phyloP scores from a whole-genome alignment of 371 early-diverging fungal genomes.

The Fennellomyces sp. region DNA sequence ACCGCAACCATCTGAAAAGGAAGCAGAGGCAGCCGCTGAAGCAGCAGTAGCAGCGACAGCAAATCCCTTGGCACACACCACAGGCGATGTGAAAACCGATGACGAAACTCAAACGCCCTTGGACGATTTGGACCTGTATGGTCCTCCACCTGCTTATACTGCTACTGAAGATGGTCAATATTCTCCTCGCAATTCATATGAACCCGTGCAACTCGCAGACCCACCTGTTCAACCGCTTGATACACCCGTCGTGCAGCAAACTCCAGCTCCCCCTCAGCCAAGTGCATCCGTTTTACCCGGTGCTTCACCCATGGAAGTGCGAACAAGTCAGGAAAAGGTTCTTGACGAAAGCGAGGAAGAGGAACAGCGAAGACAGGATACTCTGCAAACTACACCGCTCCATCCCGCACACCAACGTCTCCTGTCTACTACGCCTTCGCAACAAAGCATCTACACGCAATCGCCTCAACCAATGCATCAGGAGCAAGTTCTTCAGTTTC shows the following conservation, averaged over 20 bases:
- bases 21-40: constrained; percentile 13
- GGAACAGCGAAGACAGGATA: neutral
- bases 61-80: constrained; percentile 20
- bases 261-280: neutral
- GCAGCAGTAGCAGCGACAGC: constrained; percentile 6
- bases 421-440: neutral
- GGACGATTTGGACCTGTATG: constrained; percentile 36
- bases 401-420: neutral
- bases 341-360: constrained; percentile 6
- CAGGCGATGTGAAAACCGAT: constrained; percentile 26
- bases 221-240: neutral
- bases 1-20: neutral
- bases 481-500: constrained; percentile 10
- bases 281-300: neutral
- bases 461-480: constrained; percentile 25
- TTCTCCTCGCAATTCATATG: constrained; percentile 24
- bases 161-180: constrained; percentile 3
- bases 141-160: constrained; percentile 44
- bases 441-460: neutral
- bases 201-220: constrained; percentile 2
- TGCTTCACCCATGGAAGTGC: neutral
- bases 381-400: neutral
- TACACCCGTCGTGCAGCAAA: neutral
- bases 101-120: constrained; percentile 23
- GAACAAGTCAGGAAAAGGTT: constrained; percentile 5